phyloP scores from a whole-genome alignment of 306 rosid species.

The Rosa lucieae region DNA sequence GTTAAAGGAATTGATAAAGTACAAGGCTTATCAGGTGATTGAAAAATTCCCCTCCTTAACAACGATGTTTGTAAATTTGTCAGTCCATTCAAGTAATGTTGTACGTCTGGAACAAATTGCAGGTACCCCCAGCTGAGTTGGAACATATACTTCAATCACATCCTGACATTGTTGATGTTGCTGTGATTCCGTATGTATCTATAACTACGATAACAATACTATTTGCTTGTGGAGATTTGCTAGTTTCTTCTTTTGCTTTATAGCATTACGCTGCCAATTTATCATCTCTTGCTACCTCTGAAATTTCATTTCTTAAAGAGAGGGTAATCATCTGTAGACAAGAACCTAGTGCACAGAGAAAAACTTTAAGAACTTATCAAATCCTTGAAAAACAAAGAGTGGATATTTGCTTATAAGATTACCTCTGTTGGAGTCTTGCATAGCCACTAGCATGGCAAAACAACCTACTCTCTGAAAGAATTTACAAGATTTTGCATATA shows the following conservation, averaged over 20 bases:
- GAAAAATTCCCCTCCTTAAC: not conserved
- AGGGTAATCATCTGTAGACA: not conserved
- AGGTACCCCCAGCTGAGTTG: slow-evolving; percentile 96
- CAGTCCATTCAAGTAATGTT: not conserved
- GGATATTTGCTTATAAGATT: not conserved
- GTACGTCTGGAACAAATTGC: slow-evolving; percentile 28
- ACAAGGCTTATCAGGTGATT: slow-evolving; percentile 89
- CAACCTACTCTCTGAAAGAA: not conserved
- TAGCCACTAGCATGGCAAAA: not conserved
- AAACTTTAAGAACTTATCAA: not conserved
- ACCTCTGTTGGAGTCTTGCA: not conserved
- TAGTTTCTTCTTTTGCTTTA: slow-evolving; percentile 5
- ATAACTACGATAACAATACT: not conserved
- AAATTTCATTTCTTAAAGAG: not conserved
- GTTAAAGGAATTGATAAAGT: slow-evolving; percentile 88
- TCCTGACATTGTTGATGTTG: slow-evolving; percentile 77
- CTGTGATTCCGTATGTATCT: slow-evolving; percentile 80
- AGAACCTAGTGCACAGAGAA: not conserved
- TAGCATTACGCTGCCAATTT: not conserved
- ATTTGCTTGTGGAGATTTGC: not conserved
- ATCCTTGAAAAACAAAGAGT: not conserved
- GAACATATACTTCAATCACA: slow-evolving; percentile 67
- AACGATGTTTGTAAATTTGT: not conserved
- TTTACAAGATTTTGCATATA: not conserved
- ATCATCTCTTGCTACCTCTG: not conserved